Conservation (phyloP, 306 rosid genomes). For the Prunus salicina region DNA sequence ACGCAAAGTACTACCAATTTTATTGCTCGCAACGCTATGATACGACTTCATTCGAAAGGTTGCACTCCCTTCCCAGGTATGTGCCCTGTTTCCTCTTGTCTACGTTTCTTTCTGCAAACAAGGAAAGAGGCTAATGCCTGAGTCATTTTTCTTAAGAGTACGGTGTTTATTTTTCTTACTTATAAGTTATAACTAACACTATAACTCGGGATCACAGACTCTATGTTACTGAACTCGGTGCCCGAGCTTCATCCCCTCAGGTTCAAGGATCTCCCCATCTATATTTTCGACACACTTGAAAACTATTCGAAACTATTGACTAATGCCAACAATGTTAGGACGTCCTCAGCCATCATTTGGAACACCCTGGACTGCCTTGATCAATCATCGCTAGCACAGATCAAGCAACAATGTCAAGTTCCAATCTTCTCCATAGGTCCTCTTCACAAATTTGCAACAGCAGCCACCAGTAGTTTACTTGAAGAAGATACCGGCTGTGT, state of each 20-base stretch:
- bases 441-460: conserved; percentile 28
- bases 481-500: conserved; percentile 23
- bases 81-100: not conserved
- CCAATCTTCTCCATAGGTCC: conserved; percentile 48
- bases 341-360: conserved; percentile 38
- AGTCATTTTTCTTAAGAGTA: too few species aligned
- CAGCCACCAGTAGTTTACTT: conserved; percentile 11
- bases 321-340: conserved; percentile 12
- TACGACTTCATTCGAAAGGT: conserved; percentile 26
- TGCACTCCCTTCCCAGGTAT: conserved; percentile 41
- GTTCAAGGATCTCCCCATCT: conserved; percentile 49
- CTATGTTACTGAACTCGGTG: conserved; percentile 16
- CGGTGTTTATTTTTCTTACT: not conserved
- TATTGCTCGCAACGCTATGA: conserved; percentile 20
- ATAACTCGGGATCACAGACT: conserved; percentile 17
- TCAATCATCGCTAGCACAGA: conserved; percentile 12
- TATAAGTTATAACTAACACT: not conserved
- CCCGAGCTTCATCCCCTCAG: conserved; percentile 43
- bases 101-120: too few species aligned
- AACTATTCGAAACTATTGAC: not conserved
- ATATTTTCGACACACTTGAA: not conserved
- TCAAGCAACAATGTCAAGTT: conserved; percentile 19
- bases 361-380: conserved; percentile 45
- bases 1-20: conserved; percentile 25
- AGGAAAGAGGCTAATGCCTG: too few species aligned